These are phyloP conservation scores for Ganoderma multipileum DNA, from an alignment of 1,284 basidiomycete species.

Conservation along the genomic window DNA sequence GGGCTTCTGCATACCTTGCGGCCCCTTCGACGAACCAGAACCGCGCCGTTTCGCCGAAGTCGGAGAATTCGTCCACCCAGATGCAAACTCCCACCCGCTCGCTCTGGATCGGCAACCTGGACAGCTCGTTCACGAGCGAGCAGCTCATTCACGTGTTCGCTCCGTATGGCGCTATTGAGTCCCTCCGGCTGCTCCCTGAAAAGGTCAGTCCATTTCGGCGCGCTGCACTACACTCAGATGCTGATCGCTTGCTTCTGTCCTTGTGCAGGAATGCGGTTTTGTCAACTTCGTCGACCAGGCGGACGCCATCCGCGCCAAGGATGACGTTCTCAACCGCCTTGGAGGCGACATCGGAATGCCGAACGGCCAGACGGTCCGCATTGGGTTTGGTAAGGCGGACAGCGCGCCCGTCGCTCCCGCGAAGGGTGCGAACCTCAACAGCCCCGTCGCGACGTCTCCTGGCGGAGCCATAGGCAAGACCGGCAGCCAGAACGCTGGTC, in stretches of 20 bases:
- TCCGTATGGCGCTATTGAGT: conserved; percentile 96
- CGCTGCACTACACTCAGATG: conserved; percentile 11
- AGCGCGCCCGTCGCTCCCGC: conserved; percentile 90
- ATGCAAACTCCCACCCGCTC: conserved; percentile 93
- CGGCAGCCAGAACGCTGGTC: conserved; percentile 51
- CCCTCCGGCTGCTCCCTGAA: conserved; percentile 91
- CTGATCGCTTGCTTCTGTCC: conserved; percentile 16
- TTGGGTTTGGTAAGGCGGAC: conserved; percentile 98
- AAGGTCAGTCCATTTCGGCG: conserved; percentile 66
- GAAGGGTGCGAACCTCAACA: conserved; percentile 69
- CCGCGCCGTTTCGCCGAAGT: conserved; percentile 80
- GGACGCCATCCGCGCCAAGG: conserved; percentile 95
- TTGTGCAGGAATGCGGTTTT: conserved; percentile 90
- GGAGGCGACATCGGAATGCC: conserved; percentile 94
- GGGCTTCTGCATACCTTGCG: conserved; percentile 70
- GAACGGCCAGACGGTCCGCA: conserved; percentile 92
- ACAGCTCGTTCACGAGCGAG: conserved; percentile 91
- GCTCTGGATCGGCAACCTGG: conserved; percentile 97
- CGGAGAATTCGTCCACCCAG: conserved; percentile 70
- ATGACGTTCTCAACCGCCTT: conserved; percentile 94
- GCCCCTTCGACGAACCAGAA: conserved; percentile 66
- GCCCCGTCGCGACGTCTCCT: conserved; percentile 69
- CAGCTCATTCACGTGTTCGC: conserved; percentile 95
- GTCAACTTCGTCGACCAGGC: conserved; percentile 97
- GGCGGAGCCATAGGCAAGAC: conserved; percentile 59